phyloP scores from a whole-genome alignment of 2,329 filamentous ascomycete genomes.

The Ceratocystis huliohia region DNA sequence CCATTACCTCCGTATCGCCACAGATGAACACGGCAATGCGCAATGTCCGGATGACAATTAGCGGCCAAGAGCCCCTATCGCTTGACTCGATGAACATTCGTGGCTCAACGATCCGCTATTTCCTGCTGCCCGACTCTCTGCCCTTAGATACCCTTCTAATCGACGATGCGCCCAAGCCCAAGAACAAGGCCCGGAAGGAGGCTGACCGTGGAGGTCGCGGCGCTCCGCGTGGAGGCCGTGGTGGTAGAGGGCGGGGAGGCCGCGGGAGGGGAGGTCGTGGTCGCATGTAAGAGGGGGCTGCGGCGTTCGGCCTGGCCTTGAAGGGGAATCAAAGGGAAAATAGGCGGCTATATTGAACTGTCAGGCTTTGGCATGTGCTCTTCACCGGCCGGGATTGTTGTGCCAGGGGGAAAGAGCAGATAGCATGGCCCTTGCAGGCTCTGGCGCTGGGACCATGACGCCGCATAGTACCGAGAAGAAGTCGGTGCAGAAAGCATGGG shows the following conservation, averaged over 20 bases:
- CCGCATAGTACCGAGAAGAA: background rate
- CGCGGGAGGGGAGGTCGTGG: constrained; percentile 35
- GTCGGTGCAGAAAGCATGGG: background rate
- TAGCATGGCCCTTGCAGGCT: background rate
- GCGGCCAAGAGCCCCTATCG: constrained; percentile 72
- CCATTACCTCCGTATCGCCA: constrained; percentile 89
- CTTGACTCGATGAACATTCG: constrained; percentile 95
- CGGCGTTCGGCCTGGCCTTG: background rate
- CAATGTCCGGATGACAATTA: constrained; percentile 90
- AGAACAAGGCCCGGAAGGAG: constrained; percentile 99
- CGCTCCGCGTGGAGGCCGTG: constrained; percentile 36
- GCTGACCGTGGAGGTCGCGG: constrained; percentile 48
- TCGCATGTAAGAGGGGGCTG: constrained; percentile 22
- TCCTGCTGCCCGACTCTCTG: constrained; percentile 88
- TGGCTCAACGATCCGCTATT: constrained; percentile 90
- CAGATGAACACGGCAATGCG: constrained; percentile 98
- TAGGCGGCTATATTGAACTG: background rate
- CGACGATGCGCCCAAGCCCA: constrained; percentile 93
- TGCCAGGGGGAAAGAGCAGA: background rate
- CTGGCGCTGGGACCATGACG: background rate
- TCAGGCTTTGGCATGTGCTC: background rate
- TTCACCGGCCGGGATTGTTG: background rate
- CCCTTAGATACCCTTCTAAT: constrained; percentile 91
- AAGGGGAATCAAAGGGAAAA: background rate
- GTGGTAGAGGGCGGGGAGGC: constrained; percentile 43